Conservation (phyloP, 192 early-diverging fungal species). For the Rhizoclosmatium sp. region DNA sequence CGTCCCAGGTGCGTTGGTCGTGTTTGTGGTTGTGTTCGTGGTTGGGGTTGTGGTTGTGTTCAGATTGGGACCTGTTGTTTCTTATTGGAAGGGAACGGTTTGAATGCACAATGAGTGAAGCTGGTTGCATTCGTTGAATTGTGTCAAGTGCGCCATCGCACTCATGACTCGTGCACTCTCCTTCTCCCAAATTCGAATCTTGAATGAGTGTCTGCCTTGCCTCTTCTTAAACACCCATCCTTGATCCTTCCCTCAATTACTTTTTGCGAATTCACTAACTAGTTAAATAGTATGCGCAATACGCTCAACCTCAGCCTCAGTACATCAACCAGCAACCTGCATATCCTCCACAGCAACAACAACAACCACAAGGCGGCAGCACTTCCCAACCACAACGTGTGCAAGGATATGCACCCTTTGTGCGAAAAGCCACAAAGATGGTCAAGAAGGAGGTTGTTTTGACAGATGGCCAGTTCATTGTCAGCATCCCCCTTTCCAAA, state of each 20-base stretch:
- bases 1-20: neutral
- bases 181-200: too few species aligned
- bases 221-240: neutral
- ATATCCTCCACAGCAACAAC: neutral
- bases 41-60: slow-evolving; percentile 2
- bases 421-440: slow-evolving; percentile 25
- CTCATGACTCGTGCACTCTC: neutral
- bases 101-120: neutral
- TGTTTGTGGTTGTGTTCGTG: neutral
- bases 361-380: neutral
- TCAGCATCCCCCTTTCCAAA: slow-evolving; percentile 55
- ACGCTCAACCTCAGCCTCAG: neutral
- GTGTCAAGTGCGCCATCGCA: neutral
- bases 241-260: neutral
- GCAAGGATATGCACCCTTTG: slow-evolving; percentile 21
- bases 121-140: neutral
- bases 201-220: too few species aligned
- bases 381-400: neutral
- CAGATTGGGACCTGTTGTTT: neutral
- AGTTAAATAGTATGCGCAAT: neutral
- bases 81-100: neutral
- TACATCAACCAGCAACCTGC: neutral
- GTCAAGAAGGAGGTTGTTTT: slow-evolving; percentile 38
- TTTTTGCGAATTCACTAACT: neutral
- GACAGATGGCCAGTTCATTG: slow-evolving; percentile 50